These are phyloP conservation scores for Chenopodium album DNA, from an alignment of 148 eudicot species.

Conservation along the genomic window DNA sequence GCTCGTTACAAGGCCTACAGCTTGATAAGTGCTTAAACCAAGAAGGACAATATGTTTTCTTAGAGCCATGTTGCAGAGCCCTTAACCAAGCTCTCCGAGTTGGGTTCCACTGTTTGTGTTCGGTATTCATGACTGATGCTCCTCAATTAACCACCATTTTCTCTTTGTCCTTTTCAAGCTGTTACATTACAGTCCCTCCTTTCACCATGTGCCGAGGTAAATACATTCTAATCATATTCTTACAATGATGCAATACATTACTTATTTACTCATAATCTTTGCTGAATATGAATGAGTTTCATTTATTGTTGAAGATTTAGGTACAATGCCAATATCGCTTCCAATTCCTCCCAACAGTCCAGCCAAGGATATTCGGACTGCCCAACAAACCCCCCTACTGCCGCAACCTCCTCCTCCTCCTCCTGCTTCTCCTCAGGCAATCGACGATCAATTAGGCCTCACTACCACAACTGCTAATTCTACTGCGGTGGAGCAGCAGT, in stretches of 20 bases:
- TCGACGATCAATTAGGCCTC: background rate
- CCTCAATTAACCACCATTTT: slow-evolving; percentile 27
- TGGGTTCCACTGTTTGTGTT: slow-evolving; percentile 34
- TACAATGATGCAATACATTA: too few species aligned
- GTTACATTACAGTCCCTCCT: slow-evolving; percentile 37
- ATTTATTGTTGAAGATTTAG: slow-evolving; percentile 27
- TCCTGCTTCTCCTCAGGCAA: slow-evolving; percentile 9
- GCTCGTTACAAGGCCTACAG: slow-evolving; percentile 28
- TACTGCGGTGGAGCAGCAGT: background rate
- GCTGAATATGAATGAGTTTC: background rate
- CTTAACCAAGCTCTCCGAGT: slow-evolving; percentile 30
- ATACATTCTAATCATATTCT: too few species aligned
- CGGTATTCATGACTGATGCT: slow-evolving; percentile 7
- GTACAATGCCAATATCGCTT: slow-evolving; percentile 33
- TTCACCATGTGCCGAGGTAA: slow-evolving; percentile 36
- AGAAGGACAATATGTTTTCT: slow-evolving; percentile 27
- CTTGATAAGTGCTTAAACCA: slow-evolving; percentile 36
- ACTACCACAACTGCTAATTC: background rate
- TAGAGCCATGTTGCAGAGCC: slow-evolving; percentile 34
- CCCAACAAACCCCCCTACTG: slow-evolving; percentile 11
- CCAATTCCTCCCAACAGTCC: slow-evolving; percentile 30
- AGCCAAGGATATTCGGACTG: slow-evolving; percentile 3
- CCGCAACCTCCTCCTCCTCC: slow-evolving; percentile 22
- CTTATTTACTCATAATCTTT: too few species aligned
- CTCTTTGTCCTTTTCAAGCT: slow-evolving; percentile 34